phyloP scores from a whole-genome alignment of 495 filamentous ascomycete genomes.

The Aspergillus carlsbadensis region DNA sequence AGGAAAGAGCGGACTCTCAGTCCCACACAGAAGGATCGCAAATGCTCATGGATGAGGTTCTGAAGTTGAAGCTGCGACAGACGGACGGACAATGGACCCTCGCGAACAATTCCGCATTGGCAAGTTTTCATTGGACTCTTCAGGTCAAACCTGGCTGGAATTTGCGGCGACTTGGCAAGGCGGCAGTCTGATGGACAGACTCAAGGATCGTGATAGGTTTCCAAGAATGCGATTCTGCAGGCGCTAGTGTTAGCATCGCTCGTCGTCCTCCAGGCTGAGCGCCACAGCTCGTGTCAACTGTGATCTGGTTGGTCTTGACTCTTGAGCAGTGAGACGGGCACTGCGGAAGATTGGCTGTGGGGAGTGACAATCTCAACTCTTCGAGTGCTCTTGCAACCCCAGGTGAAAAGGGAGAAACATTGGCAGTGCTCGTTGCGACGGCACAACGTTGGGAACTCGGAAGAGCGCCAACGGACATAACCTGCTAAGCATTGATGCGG shows the following conservation, averaged over 20 bases:
- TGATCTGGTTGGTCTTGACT: conserved; percentile 14
- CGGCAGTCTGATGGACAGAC: background rate
- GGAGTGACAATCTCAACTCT: too few relatives aligned
- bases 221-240: conserved; percentile 18
- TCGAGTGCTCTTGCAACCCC: background rate
- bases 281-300: conserved; percentile 15
- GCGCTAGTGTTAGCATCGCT: conserved; percentile 19
- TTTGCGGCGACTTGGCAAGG: conserved; percentile 14
- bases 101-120: background rate
- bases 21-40: background rate
- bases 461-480: too few relatives aligned
- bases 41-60: background rate
- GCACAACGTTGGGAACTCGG: too few relatives aligned
- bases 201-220: conserved; percentile 19
- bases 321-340: conserved; percentile 14
- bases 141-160: background rate
- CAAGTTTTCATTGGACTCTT: conserved; percentile 2
- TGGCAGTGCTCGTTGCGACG: too few relatives aligned
- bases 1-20: background rate
- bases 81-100: background rate
- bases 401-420: too few relatives aligned
- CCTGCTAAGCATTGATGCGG: conserved; percentile 20
- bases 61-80: background rate
- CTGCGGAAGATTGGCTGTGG: conserved; percentile 1
- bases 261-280: conserved; percentile 17